These are phyloP conservation scores for Medicago arabica DNA, from an alignment of 306 rosid species.

Conservation along the genomic window DNA sequence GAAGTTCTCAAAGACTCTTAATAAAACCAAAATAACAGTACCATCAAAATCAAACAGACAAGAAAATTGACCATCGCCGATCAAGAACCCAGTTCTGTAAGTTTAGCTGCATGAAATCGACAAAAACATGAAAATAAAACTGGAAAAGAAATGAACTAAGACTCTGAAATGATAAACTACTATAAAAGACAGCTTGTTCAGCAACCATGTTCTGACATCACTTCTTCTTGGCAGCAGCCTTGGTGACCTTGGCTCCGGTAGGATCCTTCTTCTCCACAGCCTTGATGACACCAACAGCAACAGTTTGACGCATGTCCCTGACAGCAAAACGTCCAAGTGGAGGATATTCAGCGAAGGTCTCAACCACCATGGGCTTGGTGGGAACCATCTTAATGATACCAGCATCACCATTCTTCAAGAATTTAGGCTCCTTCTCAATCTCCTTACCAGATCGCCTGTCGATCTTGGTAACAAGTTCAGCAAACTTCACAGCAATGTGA, in stretches of 20 bases:
- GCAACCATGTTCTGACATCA: background rate
- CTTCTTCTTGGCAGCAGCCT: conserved; percentile 54
- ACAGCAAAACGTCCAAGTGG: conserved; percentile 67
- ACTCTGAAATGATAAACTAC: background rate
- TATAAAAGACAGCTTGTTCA: background rate
- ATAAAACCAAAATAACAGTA: background rate
- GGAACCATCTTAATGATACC: conserved; percentile 51
- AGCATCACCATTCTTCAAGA: conserved; percentile 56
- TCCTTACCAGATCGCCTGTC: conserved; percentile 64
- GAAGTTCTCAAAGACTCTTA: conserved; percentile 6
- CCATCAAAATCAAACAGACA: conserved; percentile 5
- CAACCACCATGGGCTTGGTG: conserved; percentile 56
- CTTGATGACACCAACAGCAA: conserved; percentile 51
- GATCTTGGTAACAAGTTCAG: conserved; percentile 56
- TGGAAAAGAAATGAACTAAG: background rate
- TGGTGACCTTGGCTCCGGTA: conserved; percentile 51
- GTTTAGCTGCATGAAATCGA: conserved; percentile 1
- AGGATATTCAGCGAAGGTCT: conserved; percentile 51
- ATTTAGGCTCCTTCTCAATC: conserved; percentile 54
- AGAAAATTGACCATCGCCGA: conserved; percentile 10
- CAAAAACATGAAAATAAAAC: background rate
- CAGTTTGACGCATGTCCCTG: conserved; percentile 64
- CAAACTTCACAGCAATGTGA: conserved; percentile 64
- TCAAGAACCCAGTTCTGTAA: conserved; percentile 32
- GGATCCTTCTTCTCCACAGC: conserved; percentile 53